Percentiles rank a stretch among this genome's conserved stretches.
Conservation (phyloP, 1,284 basidiomycete genomes). For the Puccinia horiana region DNA sequence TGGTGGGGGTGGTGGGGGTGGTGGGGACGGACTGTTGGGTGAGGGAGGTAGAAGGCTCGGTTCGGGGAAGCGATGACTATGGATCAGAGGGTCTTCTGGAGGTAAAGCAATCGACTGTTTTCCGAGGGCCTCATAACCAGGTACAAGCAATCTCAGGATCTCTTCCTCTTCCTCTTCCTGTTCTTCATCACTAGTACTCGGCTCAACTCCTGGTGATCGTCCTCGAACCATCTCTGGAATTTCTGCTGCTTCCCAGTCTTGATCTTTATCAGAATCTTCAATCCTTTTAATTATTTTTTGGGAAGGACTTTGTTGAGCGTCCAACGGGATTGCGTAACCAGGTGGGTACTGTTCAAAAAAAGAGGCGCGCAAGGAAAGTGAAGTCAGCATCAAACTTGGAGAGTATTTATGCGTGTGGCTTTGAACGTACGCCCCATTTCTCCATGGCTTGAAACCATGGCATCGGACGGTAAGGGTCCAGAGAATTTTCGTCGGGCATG, state of each 20-base stretch:
- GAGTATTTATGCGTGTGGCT: not conserved
- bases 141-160: slow-evolving; percentile 27
- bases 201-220: slow-evolving; percentile 6
- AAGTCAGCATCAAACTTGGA: not conserved
- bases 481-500: not conserved
- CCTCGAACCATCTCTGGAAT: slow-evolving; percentile 32
- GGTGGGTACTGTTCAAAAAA: slow-evolving; percentile 25
- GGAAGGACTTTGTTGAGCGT: slow-evolving; percentile 8
- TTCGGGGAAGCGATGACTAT: not conserved
- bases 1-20: not conserved
- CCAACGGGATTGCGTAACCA: slow-evolving; percentile 17
- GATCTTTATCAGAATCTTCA: slow-evolving; percentile 5
- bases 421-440: slow-evolving; percentile 39
- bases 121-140: not conserved
- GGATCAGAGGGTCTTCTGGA: not conserved
- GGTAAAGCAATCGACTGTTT: not conserved
- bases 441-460: slow-evolving; percentile 39
- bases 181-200: slow-evolving; percentile 9
- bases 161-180: slow-evolving; percentile 23
- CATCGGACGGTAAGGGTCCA: slow-evolving; percentile 34
- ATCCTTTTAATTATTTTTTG: not conserved
- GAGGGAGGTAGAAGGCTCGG: not conserved
- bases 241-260: slow-evolving; percentile 1
- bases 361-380: not conserved
- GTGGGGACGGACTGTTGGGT: slow-evolving; percentile 6